Evolutionary conservation across 2,329 filamentous ascomycete genomes (phyloP), one percentile per base, ranked within the genome.

Genomic region (Neofusicoccum sp.): DNA sequence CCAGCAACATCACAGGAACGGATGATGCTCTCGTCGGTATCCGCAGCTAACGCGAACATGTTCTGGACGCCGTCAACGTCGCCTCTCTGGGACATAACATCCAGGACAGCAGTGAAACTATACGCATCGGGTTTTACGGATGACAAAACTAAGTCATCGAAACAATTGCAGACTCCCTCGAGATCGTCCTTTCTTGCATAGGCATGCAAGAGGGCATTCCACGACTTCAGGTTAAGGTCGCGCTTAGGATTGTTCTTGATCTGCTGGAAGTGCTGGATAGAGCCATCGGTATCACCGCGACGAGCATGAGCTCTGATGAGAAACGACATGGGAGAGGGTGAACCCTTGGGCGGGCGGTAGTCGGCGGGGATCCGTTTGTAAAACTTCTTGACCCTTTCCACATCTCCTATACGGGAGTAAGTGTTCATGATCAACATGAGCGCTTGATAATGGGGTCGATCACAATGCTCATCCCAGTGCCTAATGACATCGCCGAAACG

Each of bases 181-280:
- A 90, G 82, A 69, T 95, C 86, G 49, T 85, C 81, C 0, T 83
- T 82, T 65, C 85, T 86, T 16, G 82, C 81, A 73, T 92, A 84
- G 2, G 89, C 87, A 67, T 88, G 85, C 47, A 98, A 79, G 30
- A 96, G 74, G 24, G 87, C 86, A 69, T 96, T 96, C 88, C 89
- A 96, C 64, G 83, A 85, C 36, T 79, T 71, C 1, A 82, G 72
- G 64, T 86, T 84, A 6, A 87, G 88, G 43, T 77, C 65, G 14
- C 89, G 66, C 1, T 78, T 74, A 67, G 86, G 87, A 53, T 84
- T 78, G 6, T 75, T 67, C 26, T 71, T 70, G 60, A 95, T 84
- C n/a, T 81, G 78, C 48, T 84, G 70, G 63, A 97, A 89, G 36
- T 87, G 82, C 20, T 78, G 72, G 53, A 83, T 76, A 0, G 88